Conservation (phyloP, 352 stramenopile species). For the Phytophthora fragariae region DNA sequence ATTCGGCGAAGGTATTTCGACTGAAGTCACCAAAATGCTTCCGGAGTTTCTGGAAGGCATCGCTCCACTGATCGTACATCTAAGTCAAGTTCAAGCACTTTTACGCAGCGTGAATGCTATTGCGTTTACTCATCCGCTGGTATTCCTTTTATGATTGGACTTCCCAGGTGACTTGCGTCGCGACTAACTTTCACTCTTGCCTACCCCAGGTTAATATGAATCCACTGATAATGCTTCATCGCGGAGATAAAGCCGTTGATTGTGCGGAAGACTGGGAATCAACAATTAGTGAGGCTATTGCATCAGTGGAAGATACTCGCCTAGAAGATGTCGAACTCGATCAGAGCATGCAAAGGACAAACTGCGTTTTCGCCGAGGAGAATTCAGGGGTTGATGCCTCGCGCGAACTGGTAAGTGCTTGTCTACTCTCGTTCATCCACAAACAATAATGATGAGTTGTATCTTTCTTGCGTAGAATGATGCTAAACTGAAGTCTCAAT, state of each 20-base stretch:
- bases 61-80: slow-evolving; percentile 31
- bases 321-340: background rate
- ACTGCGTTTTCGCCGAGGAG: background rate
- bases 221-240: slow-evolving; percentile 22
- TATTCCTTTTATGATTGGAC: slow-evolving; percentile 14
- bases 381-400: slow-evolving; percentile 3
- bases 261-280: slow-evolving; percentile 35
- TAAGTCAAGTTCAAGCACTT: slow-evolving; percentile 51
- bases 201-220: slow-evolving; percentile 28
- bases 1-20: slow-evolving; percentile 29
- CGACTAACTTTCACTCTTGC: slow-evolving; percentile 8
- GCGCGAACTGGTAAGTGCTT: slow-evolving; percentile 24
- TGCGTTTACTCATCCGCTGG: slow-evolving; percentile 29
- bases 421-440: background rate
- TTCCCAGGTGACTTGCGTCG: background rate
- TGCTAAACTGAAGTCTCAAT: slow-evolving; percentile 30
- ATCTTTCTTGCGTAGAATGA: slow-evolving; percentile 19
- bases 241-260: slow-evolving; percentile 24
- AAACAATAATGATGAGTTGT: background rate
- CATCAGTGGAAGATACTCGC: background rate
- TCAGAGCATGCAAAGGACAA: background rate
- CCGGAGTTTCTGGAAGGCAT: slow-evolving; percentile 45
- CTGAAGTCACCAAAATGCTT: slow-evolving; percentile 41
- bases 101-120: slow-evolving; percentile 44
- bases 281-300: slow-evolving; percentile 7